phyloP scores from a whole-genome alignment of 352 stramenopile genomes.

The Globisporangium spinosum region DNA sequence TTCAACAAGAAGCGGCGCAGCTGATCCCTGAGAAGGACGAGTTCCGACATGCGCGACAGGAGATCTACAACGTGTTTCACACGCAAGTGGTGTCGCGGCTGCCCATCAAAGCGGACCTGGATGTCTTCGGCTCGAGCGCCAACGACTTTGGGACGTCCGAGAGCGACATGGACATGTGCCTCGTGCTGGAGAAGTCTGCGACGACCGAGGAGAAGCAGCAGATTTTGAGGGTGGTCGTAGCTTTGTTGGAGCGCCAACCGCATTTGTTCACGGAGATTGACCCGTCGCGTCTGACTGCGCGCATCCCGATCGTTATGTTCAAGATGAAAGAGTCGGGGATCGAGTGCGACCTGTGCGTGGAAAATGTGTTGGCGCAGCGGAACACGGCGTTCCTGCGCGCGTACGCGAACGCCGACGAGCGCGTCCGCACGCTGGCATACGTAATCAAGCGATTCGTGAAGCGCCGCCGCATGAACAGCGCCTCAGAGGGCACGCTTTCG shows the following conservation, averaged over 20 bases:
- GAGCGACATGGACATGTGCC: conserved; percentile 94
- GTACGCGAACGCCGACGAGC: conserved; percentile 85
- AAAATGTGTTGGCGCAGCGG: conserved; percentile 96
- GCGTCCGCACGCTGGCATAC: conserved; percentile 77
- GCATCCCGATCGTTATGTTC: conserved; percentile 99
- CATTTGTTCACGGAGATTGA: conserved; percentile 71
- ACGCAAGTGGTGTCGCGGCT: conserved; percentile 56
- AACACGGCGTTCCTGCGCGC: conserved; percentile 95
- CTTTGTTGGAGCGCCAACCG: conserved; percentile 44
- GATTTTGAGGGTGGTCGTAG: conserved; percentile 58
- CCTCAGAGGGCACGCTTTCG: conserved; percentile 73
- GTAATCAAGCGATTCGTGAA: conserved; percentile 85
- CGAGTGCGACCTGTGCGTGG: conserved; percentile 86
- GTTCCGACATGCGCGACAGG: conserved; percentile 60
- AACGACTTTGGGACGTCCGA: conserved; percentile 95
- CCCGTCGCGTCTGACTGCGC: conserved; percentile 86
- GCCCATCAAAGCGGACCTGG: conserved; percentile 51
- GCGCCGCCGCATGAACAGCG: conserved; percentile 78
- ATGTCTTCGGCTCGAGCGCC: conserved; percentile 94
- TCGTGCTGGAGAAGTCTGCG: conserved; percentile 44
- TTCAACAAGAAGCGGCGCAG: conserved; percentile 38
- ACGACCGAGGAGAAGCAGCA: conserved; percentile 66
- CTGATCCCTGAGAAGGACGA: conserved; percentile 60
- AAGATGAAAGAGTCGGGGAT: conserved; percentile 70
- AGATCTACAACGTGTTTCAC: conserved; percentile 67